Percentiles rank a stretch among this genome's conserved stretches.
phyloP scores from a whole-genome alignment of 257 asterid species.

The Mentha longifolia region DNA sequence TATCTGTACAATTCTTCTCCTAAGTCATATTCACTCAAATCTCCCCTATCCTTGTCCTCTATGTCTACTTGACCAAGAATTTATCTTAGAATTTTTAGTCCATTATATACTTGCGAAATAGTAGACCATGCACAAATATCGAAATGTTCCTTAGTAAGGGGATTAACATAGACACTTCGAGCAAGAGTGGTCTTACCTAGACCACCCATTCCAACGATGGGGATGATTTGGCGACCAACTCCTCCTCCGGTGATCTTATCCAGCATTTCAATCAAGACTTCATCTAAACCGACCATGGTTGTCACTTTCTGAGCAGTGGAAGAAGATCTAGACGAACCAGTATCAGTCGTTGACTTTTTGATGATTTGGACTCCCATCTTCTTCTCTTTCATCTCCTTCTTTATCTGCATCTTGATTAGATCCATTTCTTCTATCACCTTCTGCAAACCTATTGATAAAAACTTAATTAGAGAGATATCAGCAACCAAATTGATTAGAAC shows the following conservation, averaged over 20 bases:
- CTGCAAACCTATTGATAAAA: not conserved
- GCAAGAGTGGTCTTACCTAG: constrained; percentile 1
- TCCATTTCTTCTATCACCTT: constrained; percentile 5
- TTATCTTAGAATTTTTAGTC: not conserved
- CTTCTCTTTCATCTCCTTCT: not conserved
- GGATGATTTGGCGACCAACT: not conserved
- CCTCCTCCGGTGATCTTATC: not conserved
- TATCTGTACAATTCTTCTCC: not conserved
- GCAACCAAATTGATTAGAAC: too few species aligned
- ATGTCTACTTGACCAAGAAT: not conserved
- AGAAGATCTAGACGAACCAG: not conserved
- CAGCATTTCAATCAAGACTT: too few species aligned
- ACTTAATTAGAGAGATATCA: too few species aligned
- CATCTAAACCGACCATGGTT: too few species aligned
- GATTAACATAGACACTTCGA: not conserved
- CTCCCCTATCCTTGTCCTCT: too few species aligned
- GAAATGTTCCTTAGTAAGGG: not conserved
- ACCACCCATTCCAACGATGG: not conserved
- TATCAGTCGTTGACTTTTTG: not conserved
- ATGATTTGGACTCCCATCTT: not conserved
- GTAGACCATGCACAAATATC: not conserved
- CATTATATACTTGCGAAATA: not conserved
- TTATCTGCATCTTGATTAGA: not conserved
- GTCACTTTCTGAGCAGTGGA: not conserved
- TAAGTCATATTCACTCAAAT: not conserved